Percentiles rank a stretch among this genome's conserved stretches.
These are phyloP conservation scores for Entophlyctis helioformis DNA, from an alignment of 192 early-diverging fungal genomes.

Conservation along the genomic window DNA sequence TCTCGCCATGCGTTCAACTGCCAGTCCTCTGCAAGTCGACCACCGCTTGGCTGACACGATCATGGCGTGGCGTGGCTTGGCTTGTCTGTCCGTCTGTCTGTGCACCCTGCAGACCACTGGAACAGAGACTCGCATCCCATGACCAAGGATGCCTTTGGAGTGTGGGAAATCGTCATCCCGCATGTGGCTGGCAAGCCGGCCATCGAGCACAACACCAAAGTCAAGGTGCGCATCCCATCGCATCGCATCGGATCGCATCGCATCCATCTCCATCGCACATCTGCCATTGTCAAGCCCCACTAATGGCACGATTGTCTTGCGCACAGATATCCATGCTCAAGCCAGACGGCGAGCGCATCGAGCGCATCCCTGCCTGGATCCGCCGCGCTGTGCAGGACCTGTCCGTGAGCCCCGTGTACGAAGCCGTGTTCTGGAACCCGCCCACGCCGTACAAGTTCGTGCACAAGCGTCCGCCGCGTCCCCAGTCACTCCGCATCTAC, in stretches of 20 bases:
- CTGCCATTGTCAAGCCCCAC: no score
- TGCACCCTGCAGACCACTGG: conserved; percentile 61
- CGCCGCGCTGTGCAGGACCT: conserved; percentile 77
- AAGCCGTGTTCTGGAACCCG: conserved; percentile 92
- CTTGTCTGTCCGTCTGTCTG: not conserved
- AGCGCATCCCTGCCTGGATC: conserved; percentile 86
- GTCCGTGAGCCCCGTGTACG: conserved; percentile 67
- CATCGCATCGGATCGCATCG: no score
- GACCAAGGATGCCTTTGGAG: conserved; percentile 70
- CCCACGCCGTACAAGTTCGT: conserved; percentile 62
- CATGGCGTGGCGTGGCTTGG: no score
- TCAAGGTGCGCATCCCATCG: conserved; percentile 68
- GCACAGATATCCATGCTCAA: conserved; percentile 69
- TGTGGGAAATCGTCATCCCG: conserved; percentile 64
- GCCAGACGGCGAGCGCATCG: conserved; percentile 62
- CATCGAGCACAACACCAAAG: conserved; percentile 78
- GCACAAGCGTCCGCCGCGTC: conserved; percentile 58
- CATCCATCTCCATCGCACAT: no score
- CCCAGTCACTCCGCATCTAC: conserved; percentile 66
- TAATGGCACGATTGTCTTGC: no score
- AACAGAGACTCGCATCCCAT: conserved; percentile 60
- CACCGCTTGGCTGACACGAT: no score
- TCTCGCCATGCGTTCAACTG: no score
- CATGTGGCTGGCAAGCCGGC: conserved; percentile 44
- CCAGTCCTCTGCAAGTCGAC: no score